These are phyloP conservation scores for Viola odorata DNA, from an alignment of 345 rosid genomes.

Conservation along the genomic window DNA sequence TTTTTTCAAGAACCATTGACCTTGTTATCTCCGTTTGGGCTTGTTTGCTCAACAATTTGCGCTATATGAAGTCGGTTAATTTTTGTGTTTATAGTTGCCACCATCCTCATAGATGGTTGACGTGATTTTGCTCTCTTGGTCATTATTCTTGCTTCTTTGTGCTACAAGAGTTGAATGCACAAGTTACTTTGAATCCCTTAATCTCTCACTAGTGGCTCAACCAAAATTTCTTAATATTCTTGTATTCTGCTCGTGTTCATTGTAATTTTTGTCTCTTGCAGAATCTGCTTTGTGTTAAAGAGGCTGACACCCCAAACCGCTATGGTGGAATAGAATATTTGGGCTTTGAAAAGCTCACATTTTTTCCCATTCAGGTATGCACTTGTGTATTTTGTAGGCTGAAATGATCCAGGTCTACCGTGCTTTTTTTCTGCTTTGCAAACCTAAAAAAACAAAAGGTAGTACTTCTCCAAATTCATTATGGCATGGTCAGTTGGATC, in stretches of 20 bases:
- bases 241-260: background rate
- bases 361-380: conserved; percentile 82
- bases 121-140: background rate
- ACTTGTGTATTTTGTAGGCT: background rate
- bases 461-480: too few relatives aligned
- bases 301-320: conserved; percentile 63
- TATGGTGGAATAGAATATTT: conserved; percentile 77
- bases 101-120: background rate
- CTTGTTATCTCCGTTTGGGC: background rate
- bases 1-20: too few relatives aligned
- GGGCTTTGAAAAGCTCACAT: conserved; percentile 85
- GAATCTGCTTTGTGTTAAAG: conserved; percentile 78
- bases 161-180: background rate
- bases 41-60: background rate
- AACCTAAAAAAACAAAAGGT: too few relatives aligned
- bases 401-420: background rate
- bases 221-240: background rate
- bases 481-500: too few relatives aligned
- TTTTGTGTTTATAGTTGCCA: background rate
- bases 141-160: conserved; percentile 3
- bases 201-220: too few relatives aligned
- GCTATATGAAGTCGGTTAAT: background rate
- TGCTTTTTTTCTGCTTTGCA: too few relatives aligned
- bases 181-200: too few relatives aligned
- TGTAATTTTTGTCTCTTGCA: conserved; percentile 22